A percentile compares a stretch with the other conserved stretches of the same genome.
These are phyloP conservation scores for Mycena filopes DNA, from an alignment of 768 basidiomycete genomes.

Conservation along the genomic window DNA sequence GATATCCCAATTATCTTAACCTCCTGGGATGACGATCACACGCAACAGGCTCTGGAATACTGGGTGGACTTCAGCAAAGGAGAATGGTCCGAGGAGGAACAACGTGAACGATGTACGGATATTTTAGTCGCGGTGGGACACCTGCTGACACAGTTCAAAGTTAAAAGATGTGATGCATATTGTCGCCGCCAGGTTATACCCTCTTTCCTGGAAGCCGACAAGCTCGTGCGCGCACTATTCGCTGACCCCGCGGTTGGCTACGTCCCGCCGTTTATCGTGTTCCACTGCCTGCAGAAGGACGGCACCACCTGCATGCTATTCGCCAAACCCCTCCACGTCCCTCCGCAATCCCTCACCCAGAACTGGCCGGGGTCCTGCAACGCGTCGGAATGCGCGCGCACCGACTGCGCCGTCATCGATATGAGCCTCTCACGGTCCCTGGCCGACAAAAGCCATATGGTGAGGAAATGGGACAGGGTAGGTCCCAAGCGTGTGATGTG, in stretches of 20 bases:
- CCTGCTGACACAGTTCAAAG: too few species aligned
- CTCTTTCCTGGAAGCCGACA: slow-evolving; percentile 25
- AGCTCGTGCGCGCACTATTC: slow-evolving; percentile 32
- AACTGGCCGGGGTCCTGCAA: slow-evolving; percentile 24
- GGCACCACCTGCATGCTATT: slow-evolving; percentile 29
- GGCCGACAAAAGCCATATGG: slow-evolving; percentile 17
- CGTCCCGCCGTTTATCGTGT: slow-evolving; percentile 37
- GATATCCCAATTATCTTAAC: slow-evolving; percentile 40
- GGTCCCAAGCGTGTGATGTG: slow-evolving; percentile 16
- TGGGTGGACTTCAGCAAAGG: slow-evolving; percentile 36
- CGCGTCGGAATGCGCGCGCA: not conserved
- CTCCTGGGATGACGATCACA: slow-evolving; percentile 33
- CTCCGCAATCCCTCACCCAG: slow-evolving; percentile 13
- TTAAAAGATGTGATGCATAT: not conserved
- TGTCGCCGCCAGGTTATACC: slow-evolving; percentile 14
- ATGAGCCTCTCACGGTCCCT: slow-evolving; percentile 6
- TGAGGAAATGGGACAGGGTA: slow-evolving; percentile 4
- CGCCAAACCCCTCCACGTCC: slow-evolving; percentile 22
- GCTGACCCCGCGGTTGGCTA: slow-evolving; percentile 36
- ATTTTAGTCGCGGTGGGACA: too few species aligned
- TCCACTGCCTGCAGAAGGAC: slow-evolving; percentile 8
- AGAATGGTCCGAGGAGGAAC: slow-evolving; percentile 18
- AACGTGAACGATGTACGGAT: not conserved
- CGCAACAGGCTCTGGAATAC: slow-evolving; percentile 36
- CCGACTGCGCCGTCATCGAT: slow-evolving; percentile 26